phyloP scores from a whole-genome alignment of 2,329 filamentous ascomycete species.

The Arthroderma sp. region DNA sequence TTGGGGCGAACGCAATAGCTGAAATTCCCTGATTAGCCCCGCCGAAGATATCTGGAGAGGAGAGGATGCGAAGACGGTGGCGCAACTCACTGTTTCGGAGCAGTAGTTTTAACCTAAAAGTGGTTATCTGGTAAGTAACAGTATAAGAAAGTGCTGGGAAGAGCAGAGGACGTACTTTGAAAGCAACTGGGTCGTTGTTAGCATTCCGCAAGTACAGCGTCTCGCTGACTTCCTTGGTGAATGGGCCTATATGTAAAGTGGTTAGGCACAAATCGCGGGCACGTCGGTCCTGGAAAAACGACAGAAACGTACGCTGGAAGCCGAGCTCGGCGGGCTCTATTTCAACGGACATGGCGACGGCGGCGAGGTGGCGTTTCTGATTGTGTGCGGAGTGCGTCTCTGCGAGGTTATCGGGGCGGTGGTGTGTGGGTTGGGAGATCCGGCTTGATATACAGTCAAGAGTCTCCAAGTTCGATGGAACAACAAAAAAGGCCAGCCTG shows the following conservation, averaged over 20 bases:
- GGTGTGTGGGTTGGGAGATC: neutral
- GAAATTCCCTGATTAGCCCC: conserved; percentile 19
- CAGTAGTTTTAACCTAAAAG: conserved; percentile 87
- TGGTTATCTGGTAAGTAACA: conserved; percentile 19
- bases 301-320: conserved; percentile 61
- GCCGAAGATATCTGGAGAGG: neutral
- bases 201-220: conserved; percentile 48
- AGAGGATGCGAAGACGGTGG: conserved; percentile 6
- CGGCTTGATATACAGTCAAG: too few species aligned
- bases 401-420: neutral
- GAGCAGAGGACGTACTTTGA: conserved; percentile 40
- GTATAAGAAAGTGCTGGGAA: neutral
- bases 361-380: neutral
- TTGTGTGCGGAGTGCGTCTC: neutral
- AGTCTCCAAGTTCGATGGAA: too few species aligned
- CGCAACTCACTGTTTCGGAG: conserved; percentile 80
- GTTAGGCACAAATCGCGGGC: conserved; percentile 11
- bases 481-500: conserved; percentile 11
- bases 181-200: conserved; percentile 48
- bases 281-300: neutral
- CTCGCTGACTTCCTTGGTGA: conserved; percentile 53
- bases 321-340: conserved; percentile 83
- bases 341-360: conserved; percentile 74
- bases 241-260: conserved; percentile 42
- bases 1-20: conserved; percentile 98